These are phyloP conservation scores for Nakaseomyces kungkrabaensis DNA, from an alignment of 1,139 yeast genomes.

Conservation along the genomic window DNA sequence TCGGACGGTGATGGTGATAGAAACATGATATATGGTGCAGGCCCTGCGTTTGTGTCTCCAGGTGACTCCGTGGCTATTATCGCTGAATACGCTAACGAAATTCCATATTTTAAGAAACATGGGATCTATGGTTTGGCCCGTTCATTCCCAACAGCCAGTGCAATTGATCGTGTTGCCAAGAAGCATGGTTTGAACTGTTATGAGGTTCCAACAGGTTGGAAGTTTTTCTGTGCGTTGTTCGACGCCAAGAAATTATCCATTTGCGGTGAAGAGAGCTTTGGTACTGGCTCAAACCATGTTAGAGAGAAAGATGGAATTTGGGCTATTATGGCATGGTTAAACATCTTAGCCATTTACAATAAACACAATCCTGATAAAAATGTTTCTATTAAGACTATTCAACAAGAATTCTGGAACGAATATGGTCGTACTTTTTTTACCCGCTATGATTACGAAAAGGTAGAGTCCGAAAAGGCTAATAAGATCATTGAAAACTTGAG, in stretches of 20 bases:
- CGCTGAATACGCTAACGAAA: conserved; percentile 77
- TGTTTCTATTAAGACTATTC: conserved; percentile 69
- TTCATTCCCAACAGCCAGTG: conserved; percentile 97
- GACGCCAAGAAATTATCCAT: conserved; percentile 88
- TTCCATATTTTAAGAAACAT: conserved; percentile 79
- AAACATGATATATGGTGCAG: conserved; percentile 95
- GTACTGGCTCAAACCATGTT: conserved; percentile 95
- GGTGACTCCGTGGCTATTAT: conserved; percentile 98
- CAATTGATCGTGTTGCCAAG: conserved; percentile 85
- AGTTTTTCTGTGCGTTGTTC: conserved; percentile 89
- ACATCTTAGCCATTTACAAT: conserved; percentile 71
- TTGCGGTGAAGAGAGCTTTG: conserved; percentile 97
- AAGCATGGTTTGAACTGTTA: conserved; percentile 64
- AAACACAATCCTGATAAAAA: conserved; percentile 49
- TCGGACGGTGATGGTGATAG: conserved; percentile 99
- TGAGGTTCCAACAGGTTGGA: conserved; percentile 99
- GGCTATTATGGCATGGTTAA: conserved; percentile 97
- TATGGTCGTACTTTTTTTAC: conserved; percentile 98
- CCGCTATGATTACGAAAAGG: conserved; percentile 87
- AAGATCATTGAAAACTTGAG: conserved; percentile 54
- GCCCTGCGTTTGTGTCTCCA: conserved; percentile 86
- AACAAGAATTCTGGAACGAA: conserved; percentile 75
- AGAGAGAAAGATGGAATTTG: conserved; percentile 97
- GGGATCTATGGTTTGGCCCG: conserved; percentile 92
- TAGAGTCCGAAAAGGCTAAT: conserved; percentile 64